Evolutionary conservation across 2,329 filamentous ascomycete genomes (phyloP).

Genomic region (Plectosphaerella sp.): DNA sequence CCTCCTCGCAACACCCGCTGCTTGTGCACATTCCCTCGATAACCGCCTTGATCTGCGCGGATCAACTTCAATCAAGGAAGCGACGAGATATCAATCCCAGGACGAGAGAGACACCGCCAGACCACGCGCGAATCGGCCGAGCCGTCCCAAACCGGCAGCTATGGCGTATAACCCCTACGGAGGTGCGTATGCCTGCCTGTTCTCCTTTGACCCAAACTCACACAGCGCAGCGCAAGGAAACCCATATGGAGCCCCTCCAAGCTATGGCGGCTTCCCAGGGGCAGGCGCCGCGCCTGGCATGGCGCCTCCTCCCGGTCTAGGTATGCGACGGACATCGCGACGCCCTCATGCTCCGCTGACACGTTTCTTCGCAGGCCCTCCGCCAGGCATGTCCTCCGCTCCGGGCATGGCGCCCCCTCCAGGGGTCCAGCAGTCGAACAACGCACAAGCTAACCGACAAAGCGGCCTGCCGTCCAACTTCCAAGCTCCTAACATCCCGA

Average conservation of each 20-base stretch:
- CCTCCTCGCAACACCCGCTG: too few relatives aligned
- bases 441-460: conserved; percentile 73
- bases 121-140: too few relatives aligned
- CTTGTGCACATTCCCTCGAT: too few relatives aligned
- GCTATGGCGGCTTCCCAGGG: conserved; percentile 67
- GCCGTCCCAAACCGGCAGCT: too few relatives aligned
- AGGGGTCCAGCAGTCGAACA: conserved; percentile 71
- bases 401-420: conserved; percentile 77
- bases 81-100: too few relatives aligned
- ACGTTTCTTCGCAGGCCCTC: conserved; percentile 50
- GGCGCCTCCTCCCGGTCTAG: conserved; percentile 77
- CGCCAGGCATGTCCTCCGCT: conserved; percentile 74
- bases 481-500: conserved; percentile 85
- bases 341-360: conserved; percentile 6
- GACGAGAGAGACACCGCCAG: too few relatives aligned
- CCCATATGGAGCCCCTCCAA: conserved; percentile 71
- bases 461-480: conserved; percentile 78
- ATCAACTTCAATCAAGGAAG: too few relatives aligned
- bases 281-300: conserved; percentile 59
- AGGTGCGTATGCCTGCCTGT: conserved; percentile 30
- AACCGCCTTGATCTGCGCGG: too few relatives aligned
- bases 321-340: conserved; percentile 44
- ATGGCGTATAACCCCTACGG: conserved; percentile 62
- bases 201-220: conserved; percentile 11
- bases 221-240: conserved; percentile 22